Conservation (phyloP, 1,139 yeast genomes). For the Arxiozyma heterogenica region DNA sequence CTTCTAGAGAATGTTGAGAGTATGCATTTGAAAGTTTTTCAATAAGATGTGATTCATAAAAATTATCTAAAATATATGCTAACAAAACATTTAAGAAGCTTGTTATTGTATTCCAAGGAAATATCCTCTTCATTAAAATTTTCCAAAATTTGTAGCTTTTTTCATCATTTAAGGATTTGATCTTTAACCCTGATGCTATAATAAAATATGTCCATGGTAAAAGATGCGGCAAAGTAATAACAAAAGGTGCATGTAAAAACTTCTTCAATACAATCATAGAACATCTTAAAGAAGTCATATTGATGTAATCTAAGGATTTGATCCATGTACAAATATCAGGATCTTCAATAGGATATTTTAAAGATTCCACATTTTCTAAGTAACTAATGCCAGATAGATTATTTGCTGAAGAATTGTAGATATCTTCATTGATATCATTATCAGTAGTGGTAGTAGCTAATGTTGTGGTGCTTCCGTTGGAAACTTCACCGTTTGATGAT, state of each 20-base stretch:
- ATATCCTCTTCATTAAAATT: constrained; percentile 40
- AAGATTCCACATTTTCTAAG: constrained; percentile 26
- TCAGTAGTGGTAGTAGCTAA: constrained; percentile 7
- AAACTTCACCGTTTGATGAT: neutral
- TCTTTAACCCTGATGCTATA: constrained; percentile 53
- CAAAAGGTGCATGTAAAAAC: constrained; percentile 60
- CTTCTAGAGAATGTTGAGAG: constrained; percentile 17
- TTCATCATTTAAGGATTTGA: constrained; percentile 29
- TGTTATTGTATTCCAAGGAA: constrained; percentile 62
- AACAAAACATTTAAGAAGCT: constrained; percentile 48
- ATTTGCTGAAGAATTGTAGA: neutral
- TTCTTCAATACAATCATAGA: constrained; percentile 56
- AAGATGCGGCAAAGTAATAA: constrained; percentile 60
- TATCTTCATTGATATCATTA: neutral
- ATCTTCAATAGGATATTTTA: constrained; percentile 18
- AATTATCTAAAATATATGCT: constrained; percentile 23
- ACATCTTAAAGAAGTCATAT: constrained; percentile 57
- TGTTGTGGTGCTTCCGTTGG: constrained; percentile 1
- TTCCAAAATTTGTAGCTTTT: constrained; percentile 36
- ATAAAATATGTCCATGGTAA: constrained; percentile 66
- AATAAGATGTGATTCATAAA: constrained; percentile 14
- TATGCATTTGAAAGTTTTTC: constrained; percentile 18
- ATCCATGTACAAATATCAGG: constrained; percentile 47
- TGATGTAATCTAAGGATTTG: constrained; percentile 43
- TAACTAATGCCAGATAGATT: constrained; percentile 34